Conservation (phyloP, 2,329 filamentous ascomycete genomes). For the Ceratocystis huliohia region DNA sequence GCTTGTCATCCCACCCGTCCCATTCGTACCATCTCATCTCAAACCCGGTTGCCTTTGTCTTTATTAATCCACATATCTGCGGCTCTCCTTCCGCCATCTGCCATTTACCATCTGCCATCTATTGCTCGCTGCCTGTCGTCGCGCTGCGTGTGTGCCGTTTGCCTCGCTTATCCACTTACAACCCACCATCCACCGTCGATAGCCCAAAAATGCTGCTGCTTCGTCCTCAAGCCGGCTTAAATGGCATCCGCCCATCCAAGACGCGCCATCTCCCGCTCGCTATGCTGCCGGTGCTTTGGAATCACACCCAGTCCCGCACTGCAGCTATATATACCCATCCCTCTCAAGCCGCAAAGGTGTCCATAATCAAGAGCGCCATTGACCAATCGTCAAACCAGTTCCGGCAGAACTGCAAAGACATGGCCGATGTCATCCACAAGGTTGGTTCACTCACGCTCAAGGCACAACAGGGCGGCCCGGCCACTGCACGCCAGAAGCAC, state of each 20-base stretch:
- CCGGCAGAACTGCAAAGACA: constrained; percentile 65
- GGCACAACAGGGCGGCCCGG: constrained; percentile 63
- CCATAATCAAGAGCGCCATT: constrained; percentile 60
- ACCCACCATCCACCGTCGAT: neutral
- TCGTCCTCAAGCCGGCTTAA: neutral
- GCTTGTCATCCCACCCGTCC: neutral
- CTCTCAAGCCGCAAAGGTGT: constrained; percentile 72
- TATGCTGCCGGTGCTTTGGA: constrained; percentile 21
- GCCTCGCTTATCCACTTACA: neutral
- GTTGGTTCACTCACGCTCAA: constrained; percentile 58
- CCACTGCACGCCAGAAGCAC: constrained; percentile 79
- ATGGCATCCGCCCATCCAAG: neutral
- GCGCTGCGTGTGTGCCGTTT: too few species aligned
- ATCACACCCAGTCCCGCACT: constrained; percentile 28
- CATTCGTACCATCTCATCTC: too few species aligned
- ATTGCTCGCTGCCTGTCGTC: too few species aligned
- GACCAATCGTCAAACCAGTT: constrained; percentile 60
- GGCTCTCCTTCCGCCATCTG: neutral
- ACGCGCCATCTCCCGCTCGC: constrained; percentile 29
- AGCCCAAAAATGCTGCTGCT: neutral
- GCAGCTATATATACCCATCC: constrained; percentile 68
- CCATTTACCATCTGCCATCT: too few species aligned
- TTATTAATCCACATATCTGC: neutral
- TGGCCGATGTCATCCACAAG: constrained; percentile 57
- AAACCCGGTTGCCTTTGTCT: too few species aligned